Evolutionary conservation across 148 eudicot genomes (phyloP).

Genomic region (Camellia japonica): DNA sequence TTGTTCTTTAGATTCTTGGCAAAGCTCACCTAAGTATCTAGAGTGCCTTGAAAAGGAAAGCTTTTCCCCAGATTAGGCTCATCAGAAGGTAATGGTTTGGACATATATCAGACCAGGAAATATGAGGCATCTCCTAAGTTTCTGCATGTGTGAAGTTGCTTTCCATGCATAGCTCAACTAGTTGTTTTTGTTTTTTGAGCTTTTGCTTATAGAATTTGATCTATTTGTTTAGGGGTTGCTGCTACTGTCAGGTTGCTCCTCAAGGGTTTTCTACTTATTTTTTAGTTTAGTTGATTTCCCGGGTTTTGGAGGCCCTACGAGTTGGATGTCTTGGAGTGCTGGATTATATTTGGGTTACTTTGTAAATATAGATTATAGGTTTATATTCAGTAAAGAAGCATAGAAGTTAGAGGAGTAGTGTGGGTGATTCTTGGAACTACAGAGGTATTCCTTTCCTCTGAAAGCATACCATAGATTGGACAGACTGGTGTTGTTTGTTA

Average conservation of each 20-base stretch:
- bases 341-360: not conserved
- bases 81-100: not conserved
- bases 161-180: not conserved
- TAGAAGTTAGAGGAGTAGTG: not conserved
- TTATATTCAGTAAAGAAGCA: not conserved
- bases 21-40: not conserved
- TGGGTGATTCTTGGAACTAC: not conserved
- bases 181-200: not conserved
- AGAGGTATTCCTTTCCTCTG: not conserved
- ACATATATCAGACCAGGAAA: not conserved
- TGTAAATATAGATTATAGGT: not conserved
- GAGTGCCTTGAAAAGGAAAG: not conserved
- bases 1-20: not conserved
- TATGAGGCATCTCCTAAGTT: not conserved
- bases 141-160: not conserved
- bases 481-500: constrained; percentile 1
- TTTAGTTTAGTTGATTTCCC: constrained; percentile 9
- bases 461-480: not conserved
- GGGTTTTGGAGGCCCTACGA: constrained; percentile 5
- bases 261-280: not conserved
- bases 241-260: not conserved
- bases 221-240: not conserved
- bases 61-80: not conserved
- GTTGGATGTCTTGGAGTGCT: not conserved
- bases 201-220: not conserved